These are phyloP conservation scores for Brassica rapa DNA, from an alignment of 345 rosid species.

Conservation along the genomic window DNA sequence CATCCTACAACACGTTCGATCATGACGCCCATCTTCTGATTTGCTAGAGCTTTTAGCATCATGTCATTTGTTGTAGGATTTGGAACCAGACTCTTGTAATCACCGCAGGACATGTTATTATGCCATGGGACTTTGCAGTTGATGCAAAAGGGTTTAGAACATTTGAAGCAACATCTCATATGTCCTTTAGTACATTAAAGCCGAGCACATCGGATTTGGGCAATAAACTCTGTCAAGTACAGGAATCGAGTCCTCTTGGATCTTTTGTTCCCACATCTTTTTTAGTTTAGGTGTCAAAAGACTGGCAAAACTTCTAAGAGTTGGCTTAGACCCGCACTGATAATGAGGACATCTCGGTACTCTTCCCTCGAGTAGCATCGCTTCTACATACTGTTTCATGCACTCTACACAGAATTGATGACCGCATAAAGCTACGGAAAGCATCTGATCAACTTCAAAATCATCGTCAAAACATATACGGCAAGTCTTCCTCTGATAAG, in stretches of 20 bases:
- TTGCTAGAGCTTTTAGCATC: slow-evolving; percentile 43
- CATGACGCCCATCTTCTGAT: slow-evolving; percentile 46
- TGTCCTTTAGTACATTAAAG: background rate
- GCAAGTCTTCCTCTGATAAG: background rate
- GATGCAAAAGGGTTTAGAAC: background rate
- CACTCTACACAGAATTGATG: background rate
- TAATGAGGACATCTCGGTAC: background rate
- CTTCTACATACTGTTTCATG: background rate
- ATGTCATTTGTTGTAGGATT: slow-evolving; percentile 5
- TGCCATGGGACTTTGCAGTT: background rate
- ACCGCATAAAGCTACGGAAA: background rate
- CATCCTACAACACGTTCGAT: slow-evolving; percentile 50
- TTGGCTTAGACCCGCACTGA: background rate
- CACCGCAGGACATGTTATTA: background rate
- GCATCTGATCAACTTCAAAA: background rate
- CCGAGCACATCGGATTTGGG: background rate
- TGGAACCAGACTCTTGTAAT: background rate
- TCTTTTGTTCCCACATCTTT: background rate
- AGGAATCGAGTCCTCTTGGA: background rate
- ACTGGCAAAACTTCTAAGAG: background rate
- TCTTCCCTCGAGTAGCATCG: background rate
- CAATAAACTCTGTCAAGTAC: background rate
- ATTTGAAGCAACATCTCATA: background rate
- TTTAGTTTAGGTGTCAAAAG: background rate
- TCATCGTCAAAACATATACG: background rate